Base-by-base conservation (phyloP, 257 asterid species). In the Echium plantagineum region DNA sequence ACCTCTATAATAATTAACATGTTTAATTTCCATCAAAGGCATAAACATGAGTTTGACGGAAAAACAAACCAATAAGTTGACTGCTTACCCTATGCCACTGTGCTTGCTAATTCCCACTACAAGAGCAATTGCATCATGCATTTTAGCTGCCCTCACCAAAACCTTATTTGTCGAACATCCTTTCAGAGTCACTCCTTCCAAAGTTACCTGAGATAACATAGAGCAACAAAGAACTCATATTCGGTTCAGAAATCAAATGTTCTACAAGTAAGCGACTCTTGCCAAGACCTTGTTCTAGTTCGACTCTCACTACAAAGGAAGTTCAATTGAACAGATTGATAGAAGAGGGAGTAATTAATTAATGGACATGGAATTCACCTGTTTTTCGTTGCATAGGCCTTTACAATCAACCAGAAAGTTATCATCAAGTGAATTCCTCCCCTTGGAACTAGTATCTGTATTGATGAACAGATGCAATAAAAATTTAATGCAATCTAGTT, bases 101-200 rank as follows among this genome's bases (percentile, higher is more conserved):
- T 69, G 82, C 83, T 63, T 84, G 21, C 75, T 71, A 68, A 82
- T 83, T 75, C 99, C 99, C 61, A 93, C 77, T 30, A 89, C 26
- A n/a, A 93, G 81, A 74, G 84, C 83, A 21, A 81, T 78, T 61
- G 93, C 94, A 55, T 32, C 72, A 61, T 30, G 76, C 68, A 57
- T 80, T 66, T 78, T 85, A 30, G 95, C 99, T 72, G 83, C 93
- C 64, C 78, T 84, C 64, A 81, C 95, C 67, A 93, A 64, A 62
- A 54, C 77, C 71, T 78, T 93, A 79, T 86, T 80, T 61, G 71
- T 74, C 19, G 97, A 89, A 73, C 81, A 80, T 65, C 97, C 99
- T 66, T 75, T 78, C 60, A 78, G 61, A 15, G 83, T 84, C 61
- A 74, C 65, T 57, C 79, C 82, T 69, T 69, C 68, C 49, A 93